Percentiles rank a stretch among this genome's conserved stretches.
phyloP scores from a whole-genome alignment of 2,329 filamentous ascomycete genomes.

The Didymellaceae sp. region DNA sequence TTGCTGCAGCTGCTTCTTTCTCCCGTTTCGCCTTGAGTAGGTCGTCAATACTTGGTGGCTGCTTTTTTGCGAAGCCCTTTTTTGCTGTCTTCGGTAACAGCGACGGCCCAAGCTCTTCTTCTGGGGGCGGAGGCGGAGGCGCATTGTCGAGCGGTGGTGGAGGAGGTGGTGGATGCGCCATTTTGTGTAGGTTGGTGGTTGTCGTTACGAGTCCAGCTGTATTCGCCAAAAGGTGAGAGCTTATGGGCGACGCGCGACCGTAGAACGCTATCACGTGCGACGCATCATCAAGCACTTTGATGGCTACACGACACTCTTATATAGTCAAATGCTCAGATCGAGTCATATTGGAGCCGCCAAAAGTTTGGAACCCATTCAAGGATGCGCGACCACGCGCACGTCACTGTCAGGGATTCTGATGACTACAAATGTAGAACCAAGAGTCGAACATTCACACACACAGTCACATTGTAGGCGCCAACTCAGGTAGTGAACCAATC shows the following conservation, averaged over 20 bases:
- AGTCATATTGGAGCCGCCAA: too few species aligned
- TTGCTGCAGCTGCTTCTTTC: slow-evolving; percentile 81
- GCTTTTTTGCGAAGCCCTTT: slow-evolving; percentile 61
- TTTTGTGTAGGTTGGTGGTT: slow-evolving; percentile 18
- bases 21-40: slow-evolving; percentile 85
- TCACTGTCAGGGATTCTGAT: neutral
- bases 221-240: slow-evolving; percentile 1
- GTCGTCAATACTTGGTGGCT: slow-evolving; percentile 82
- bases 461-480: neutral
- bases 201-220: neutral
- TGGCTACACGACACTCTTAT: neutral
- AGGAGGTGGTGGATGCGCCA: slow-evolving; percentile 48
- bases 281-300: neutral
- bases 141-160: slow-evolving; percentile 26
- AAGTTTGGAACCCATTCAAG: too few species aligned
- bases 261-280: slow-evolving; percentile 11
- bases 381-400: too few species aligned
- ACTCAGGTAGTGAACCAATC: neutral
- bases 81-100: slow-evolving; percentile 55
- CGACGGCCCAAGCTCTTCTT: slow-evolving; percentile 35
- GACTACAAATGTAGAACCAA: neutral
- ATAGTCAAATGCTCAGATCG: too few species aligned
- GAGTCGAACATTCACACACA: neutral
- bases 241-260: neutral
- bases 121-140: slow-evolving; percentile 29